These are phyloP conservation scores for Magnaporthales sp. DNA, from an alignment of 2,329 filamentous ascomycete genomes.

Conservation along the genomic window DNA sequence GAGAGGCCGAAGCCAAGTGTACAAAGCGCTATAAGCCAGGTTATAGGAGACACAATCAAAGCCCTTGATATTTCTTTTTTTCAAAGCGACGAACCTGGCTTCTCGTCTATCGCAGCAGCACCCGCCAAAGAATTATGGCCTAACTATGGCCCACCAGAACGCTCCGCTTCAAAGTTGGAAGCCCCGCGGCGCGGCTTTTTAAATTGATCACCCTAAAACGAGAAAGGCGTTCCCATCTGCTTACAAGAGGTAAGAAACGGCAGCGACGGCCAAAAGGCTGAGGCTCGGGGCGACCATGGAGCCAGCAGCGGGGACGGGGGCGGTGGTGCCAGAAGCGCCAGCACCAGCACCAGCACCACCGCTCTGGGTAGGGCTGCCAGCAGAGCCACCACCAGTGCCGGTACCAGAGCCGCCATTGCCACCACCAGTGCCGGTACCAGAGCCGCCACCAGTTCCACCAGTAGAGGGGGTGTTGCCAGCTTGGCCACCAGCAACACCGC, in stretches of 20 bases:
- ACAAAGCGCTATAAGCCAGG: not conserved
- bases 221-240: slow-evolving; percentile 14
- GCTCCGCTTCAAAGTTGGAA: not conserved
- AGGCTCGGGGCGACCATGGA: slow-evolving; percentile 27
- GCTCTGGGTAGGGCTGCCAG: slow-evolving; percentile 11
- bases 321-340: slow-evolving; percentile 14
- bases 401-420: slow-evolving; percentile 11
- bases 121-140: not conserved
- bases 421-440: slow-evolving; percentile 13
- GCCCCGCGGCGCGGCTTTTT: not conserved
- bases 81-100: not conserved
- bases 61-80: not conserved
- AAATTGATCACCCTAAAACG: not conserved
- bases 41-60: not conserved
- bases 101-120: not conserved
- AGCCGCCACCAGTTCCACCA: slow-evolving; percentile 10
- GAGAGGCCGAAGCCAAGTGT: not conserved
- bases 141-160: not conserved
- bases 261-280: slow-evolving; percentile 31
- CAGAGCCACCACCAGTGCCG: slow-evolving; percentile 14
- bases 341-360: slow-evolving; percentile 11
- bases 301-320: slow-evolving; percentile 14
- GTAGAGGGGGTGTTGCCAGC: slow-evolving; percentile 10
- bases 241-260: slow-evolving; percentile 33
- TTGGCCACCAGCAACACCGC: slow-evolving; percentile 11